Evolutionary conservation across 257 asterid species (phyloP).

Genomic region (Scutellaria galericulata): DNA sequence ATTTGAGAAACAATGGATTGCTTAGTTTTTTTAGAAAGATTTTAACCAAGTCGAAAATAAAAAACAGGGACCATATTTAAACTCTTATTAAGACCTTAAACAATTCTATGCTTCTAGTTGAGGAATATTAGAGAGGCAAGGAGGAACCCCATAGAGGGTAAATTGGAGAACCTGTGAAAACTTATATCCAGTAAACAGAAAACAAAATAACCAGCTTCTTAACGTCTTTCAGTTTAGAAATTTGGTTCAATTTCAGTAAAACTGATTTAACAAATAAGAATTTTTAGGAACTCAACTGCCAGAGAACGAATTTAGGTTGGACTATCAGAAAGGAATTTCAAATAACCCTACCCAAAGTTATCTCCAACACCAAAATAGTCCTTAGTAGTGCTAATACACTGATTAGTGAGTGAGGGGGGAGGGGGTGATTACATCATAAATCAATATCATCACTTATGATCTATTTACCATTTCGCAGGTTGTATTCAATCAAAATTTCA

Average conservation of each 20-base stretch:
- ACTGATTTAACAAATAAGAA: background rate
- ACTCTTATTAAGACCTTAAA: background rate
- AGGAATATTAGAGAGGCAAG: background rate
- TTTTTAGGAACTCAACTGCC: background rate
- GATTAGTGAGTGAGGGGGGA: background rate
- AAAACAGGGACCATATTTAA: background rate
- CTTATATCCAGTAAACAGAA: background rate
- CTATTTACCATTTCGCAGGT: constrained; percentile 28
- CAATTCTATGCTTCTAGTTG: background rate
- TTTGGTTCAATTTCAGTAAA: background rate
- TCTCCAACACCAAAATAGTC: background rate
- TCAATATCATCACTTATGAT: constrained; percentile 8
- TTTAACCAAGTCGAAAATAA: background rate
- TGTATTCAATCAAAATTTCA: background rate
- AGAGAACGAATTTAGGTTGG: background rate
- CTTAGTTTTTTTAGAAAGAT: background rate
- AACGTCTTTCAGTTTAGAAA: background rate
- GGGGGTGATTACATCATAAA: background rate
- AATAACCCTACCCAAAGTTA: background rate
- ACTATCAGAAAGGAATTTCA: background rate
- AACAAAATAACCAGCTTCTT: background rate
- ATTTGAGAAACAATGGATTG: background rate
- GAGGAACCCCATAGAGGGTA: background rate
- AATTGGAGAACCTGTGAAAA: background rate
- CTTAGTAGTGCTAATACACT: background rate